Evolutionary conservation across 2,329 filamentous ascomycete species (phyloP).

Genomic region (Monilinia vaccinii-corymbosi): DNA sequence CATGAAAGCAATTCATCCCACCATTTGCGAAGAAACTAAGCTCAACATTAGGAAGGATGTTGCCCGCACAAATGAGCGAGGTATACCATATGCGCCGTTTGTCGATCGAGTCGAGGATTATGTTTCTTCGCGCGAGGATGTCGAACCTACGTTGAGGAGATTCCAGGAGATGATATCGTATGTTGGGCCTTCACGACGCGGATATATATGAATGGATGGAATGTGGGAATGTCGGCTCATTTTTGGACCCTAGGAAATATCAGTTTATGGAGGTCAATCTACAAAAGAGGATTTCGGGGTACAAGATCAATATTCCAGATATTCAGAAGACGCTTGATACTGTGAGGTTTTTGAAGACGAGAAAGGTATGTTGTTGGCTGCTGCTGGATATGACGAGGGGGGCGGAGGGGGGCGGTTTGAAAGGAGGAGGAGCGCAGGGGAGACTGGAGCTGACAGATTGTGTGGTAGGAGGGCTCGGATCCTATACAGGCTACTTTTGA

Average conservation of each 20-base stretch:
- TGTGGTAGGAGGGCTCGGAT: conserved; percentile 39
- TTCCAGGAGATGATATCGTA: conserved; percentile 95
- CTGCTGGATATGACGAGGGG: neutral
- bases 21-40: conserved; percentile 11
- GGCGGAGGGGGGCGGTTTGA: neutral
- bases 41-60: conserved; percentile 20
- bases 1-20: neutral
- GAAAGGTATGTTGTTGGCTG: conserved; percentile 45
- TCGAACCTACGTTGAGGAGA: conserved; percentile 70
- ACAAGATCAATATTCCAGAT: conserved; percentile 94
- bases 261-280: conserved; percentile 99
- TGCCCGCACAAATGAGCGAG: conserved; percentile 64
- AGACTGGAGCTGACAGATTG: conserved; percentile 12
- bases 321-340: conserved; percentile 94
- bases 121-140: conserved; percentile 66
- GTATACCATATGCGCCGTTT: conserved; percentile 76
- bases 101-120: conserved; percentile 87
- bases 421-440: neutral
- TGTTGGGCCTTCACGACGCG: conserved; percentile 17
- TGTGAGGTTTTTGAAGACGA: conserved; percentile 72
- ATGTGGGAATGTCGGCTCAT: neutral
- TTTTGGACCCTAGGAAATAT: conserved; percentile 66
- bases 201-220: neutral
- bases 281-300: conserved; percentile 67
- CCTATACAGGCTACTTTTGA: conserved; percentile 90